Base-by-base conservation (phyloP, 352 stramenopile species). In the Phytophthora cryptogea region DNA sequence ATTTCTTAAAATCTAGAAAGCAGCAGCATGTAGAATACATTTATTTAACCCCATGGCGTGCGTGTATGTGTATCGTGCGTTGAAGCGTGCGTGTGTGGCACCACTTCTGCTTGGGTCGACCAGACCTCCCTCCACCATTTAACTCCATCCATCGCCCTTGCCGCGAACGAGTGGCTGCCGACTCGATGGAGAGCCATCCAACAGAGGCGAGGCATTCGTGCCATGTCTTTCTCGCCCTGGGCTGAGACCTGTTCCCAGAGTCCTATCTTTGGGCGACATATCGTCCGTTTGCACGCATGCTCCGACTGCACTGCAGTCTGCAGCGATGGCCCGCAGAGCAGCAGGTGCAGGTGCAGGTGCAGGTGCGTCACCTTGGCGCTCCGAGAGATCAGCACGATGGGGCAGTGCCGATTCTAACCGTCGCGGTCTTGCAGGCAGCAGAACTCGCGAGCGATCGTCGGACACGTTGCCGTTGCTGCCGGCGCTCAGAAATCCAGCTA, bases 221-320 rank as follows among this genome's bases (percentile, higher is more conserved):
- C 23, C 35, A 54, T 64, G 54, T 68, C 53, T 64, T 59, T 59
- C 48, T 53, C 54, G 60, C 53, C 45, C 42, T 44, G 17, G 36
- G 20, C 36, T 41, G 23, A 20, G 20, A 30, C 23, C 39, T 32
- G 42, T 30, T 40, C 48, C 16, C 27, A 13, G 6, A 31, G 26
- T 20, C 55, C 54, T 54, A 66, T 66, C 45, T 70, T 66, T 70
- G 51, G 55, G 39, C 60, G 42, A 69, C 54, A 47, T 37, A 56
- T 50, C 50, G 55, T 57, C 46, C 17, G 39, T 33, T 68, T 60
- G 32, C 26, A 59, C 44, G 14, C 49, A 54, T 59, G 57, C 39
- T 23, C 20, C 20, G 20, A 23, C 20, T 23, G 20, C 20, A 23
- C 20, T 23, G 17, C 37, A 16, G 36, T 49, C 36, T 41, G 30